Base-by-base conservation (phyloP, 495 filamentous ascomycete species). In the Penicillium parvum region DNA sequence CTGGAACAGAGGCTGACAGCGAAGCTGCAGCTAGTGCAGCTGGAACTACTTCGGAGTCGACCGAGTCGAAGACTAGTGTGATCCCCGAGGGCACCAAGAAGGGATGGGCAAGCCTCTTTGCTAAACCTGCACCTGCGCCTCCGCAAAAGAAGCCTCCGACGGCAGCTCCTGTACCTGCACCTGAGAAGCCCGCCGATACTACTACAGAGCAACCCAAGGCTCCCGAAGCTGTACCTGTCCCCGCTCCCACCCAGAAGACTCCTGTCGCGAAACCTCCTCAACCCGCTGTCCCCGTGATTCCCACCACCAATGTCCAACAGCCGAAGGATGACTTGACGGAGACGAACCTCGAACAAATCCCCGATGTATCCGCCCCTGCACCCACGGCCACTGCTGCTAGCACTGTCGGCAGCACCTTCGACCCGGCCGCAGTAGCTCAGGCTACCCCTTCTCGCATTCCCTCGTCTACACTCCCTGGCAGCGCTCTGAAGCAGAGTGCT, bases 281-380 rank as follows among this genome's bases (percentile, higher is more conserved):
- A 35, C 47, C 59, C 12, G 23, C 45, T 15, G 45, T 54, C 26
- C 55, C 58, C 38, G 68, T 73, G 20, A 63, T 78, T 44, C 77
- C 81, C 38, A 71, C 78, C 37, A 62, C 73, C 8, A 63, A 72
- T 17, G 61, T 88, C 8, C 69, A 76, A 19, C 82, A 85, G 5
- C 77, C 86, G n/a, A 83, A 86, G 59, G 86, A 88, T 60, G 80
- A 90, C 43, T 76, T 97, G 52, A 97, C 94, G 1, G 83, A 90
- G 64, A 80, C 80, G 26, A 97, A 98, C 55, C 81, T 99, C 16
- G 90, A 96, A 52, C 85, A 90, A 59, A 73, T 97, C 32, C 81
- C 81, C 26, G 90, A 97, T 68, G 75, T 72, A 6, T 92, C 91
- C 18, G 67, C 74, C 11, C 83, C 87, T 10, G 75, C 83, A 10